Percentiles rank a stretch among this genome's conserved stretches.
Evolutionary conservation across 495 filamentous ascomycete genomes (phyloP).

Genomic region (Chlorociboria aeruginascens): DNA sequence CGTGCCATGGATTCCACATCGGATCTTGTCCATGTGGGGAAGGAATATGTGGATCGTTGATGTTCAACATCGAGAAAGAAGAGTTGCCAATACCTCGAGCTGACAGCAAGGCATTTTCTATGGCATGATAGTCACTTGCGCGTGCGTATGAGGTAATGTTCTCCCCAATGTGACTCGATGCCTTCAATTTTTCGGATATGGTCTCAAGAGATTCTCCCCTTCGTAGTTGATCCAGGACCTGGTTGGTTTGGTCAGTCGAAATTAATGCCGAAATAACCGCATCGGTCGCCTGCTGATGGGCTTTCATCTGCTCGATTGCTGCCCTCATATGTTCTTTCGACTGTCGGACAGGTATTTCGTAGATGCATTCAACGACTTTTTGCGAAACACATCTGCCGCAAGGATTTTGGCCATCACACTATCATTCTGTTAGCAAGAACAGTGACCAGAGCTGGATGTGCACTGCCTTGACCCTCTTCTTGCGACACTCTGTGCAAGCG

Average conservation of each 20-base stretch:
- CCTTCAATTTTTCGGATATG: slow-evolving; percentile 33
- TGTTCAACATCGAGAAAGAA: not conserved
- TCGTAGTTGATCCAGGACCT: slow-evolving; percentile 34
- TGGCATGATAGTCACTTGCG: not conserved
- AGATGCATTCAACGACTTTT: slow-evolving; percentile 33
- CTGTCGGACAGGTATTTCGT: slow-evolving; percentile 37
- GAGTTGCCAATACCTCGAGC: not conserved
- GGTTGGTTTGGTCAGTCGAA: slow-evolving; percentile 30
- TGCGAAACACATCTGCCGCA: slow-evolving; percentile 34
- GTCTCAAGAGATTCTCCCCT: slow-evolving; percentile 34
- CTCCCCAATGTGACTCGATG: not conserved
- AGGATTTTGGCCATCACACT: slow-evolving; percentile 39
- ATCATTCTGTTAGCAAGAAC: not conserved
- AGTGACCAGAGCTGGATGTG: no score
- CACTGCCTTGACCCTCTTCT: slow-evolving; percentile 42
- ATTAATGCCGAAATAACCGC: slow-evolving; percentile 33
- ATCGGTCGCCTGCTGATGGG: slow-evolving; percentile 8
- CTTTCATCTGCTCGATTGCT: slow-evolving; percentile 36
- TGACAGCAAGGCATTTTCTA: not conserved
- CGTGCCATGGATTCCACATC: no score
- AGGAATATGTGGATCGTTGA: no score
- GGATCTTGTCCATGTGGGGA: no score
- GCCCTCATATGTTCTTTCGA: slow-evolving; percentile 36
- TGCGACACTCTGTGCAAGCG: slow-evolving; percentile 45
- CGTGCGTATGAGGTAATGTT: not conserved